A percentile compares a stretch with the other conserved stretches of the same genome.
phyloP scores from a whole-genome alignment of 2,329 filamentous ascomycete species.

The Cadophora malorum region DNA sequence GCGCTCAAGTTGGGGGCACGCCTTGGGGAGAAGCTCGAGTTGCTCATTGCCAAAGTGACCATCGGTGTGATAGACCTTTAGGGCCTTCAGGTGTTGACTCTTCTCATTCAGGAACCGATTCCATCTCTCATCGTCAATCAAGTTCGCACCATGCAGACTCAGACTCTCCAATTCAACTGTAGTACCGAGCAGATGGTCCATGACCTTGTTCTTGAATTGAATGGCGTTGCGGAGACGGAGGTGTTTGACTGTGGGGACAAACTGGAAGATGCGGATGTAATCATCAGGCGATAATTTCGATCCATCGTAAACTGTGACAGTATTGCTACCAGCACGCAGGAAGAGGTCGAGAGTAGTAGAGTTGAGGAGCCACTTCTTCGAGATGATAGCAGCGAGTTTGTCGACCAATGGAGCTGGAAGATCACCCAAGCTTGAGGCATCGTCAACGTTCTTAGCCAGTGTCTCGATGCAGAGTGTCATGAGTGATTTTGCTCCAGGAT shows the following conservation, averaged over 20 bases:
- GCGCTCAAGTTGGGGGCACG: slow-evolving; percentile 72
- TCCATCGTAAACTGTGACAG: slow-evolving; percentile 63
- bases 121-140: slow-evolving; percentile 81
- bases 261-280: slow-evolving; percentile 80
- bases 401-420: slow-evolving; percentile 62
- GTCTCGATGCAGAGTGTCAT: slow-evolving; percentile 69
- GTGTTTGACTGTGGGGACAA: slow-evolving; percentile 70
- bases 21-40: slow-evolving; percentile 63
- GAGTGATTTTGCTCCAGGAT: slow-evolving; percentile 70
- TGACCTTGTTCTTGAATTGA: slow-evolving; percentile 85
- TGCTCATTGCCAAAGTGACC: slow-evolving; percentile 78
- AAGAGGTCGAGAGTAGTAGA: slow-evolving; percentile 63
- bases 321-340: slow-evolving; percentile 57
- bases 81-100: slow-evolving; percentile 66
- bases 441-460: slow-evolving; percentile 65
- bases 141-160: slow-evolving; percentile 83
- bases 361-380: slow-evolving; percentile 64
- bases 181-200: slow-evolving; percentile 81
- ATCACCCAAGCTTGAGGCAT: slow-evolving; percentile 67
- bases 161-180: slow-evolving; percentile 73
- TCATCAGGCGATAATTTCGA: slow-evolving; percentile 75
- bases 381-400: slow-evolving; percentile 64
- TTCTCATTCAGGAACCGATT: slow-evolving; percentile 69
- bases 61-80: slow-evolving; percentile 87
- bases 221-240: slow-evolving; percentile 85